Evolutionary conservation across 2,329 filamentous ascomycete species (phyloP).

Genomic region (Purpureocillium lavendulum): DNA sequence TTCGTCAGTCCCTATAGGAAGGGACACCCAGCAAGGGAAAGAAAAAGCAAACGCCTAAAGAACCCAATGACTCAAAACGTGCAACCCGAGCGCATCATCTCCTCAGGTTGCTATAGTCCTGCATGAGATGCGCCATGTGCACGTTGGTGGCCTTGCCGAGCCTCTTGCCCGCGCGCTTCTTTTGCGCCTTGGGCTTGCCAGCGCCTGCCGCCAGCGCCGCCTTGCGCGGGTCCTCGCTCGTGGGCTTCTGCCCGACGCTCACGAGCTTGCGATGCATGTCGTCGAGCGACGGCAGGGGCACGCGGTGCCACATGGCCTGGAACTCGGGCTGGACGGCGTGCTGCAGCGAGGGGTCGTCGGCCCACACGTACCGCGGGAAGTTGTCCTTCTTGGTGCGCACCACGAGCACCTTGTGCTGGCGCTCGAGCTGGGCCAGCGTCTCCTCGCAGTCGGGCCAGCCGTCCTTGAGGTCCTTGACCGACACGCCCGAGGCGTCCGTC

Average conservation of each 20-base stretch:
- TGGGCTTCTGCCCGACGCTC: slow-evolving; percentile 73
- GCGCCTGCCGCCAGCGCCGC: slow-evolving; percentile 28
- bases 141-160: slow-evolving; percentile 78
- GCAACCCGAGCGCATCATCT: slow-evolving; percentile 17
- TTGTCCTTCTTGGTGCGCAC: slow-evolving; percentile 90
- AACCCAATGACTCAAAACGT: no score
- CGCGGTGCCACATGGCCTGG: slow-evolving; percentile 71
- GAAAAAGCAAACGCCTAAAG: neutral
- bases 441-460: slow-evolving; percentile 84
- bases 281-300: slow-evolving; percentile 65
- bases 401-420: slow-evolving; percentile 71
- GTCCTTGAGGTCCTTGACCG: slow-evolving; percentile 87
- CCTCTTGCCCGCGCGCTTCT: slow-evolving; percentile 57
- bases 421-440: slow-evolving; percentile 69
- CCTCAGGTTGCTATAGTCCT: slow-evolving; percentile 54
- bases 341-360: slow-evolving; percentile 72
- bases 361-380: slow-evolving; percentile 78
- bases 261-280: slow-evolving; percentile 71
- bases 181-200: slow-evolving; percentile 64
- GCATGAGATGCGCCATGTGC: slow-evolving; percentile 76
- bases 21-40: no score
- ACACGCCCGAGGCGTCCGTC: slow-evolving; percentile 70
- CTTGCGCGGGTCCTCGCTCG: slow-evolving; percentile 66
- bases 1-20: no score
- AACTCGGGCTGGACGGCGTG: slow-evolving; percentile 77